Percentiles rank a stretch among this genome's conserved stretches.
Conservation (phyloP, 2,329 filamentous ascomycete species). For the Lasiodiplodia hormozganensis region DNA sequence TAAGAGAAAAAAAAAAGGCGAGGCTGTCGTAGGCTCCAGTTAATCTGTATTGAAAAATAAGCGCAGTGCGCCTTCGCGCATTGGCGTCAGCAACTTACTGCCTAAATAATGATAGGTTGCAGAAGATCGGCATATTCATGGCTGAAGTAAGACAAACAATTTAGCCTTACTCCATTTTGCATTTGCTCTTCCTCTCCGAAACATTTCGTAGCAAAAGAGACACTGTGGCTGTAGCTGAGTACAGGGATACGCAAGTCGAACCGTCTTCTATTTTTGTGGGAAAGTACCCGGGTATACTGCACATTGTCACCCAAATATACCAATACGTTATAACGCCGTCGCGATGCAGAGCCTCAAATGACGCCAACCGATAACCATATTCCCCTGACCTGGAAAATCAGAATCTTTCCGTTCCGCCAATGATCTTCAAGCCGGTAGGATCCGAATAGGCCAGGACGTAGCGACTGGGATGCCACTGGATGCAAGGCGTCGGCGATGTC, state of each 20-base stretch:
- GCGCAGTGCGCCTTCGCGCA: too few relatives aligned
- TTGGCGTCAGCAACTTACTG: neutral
- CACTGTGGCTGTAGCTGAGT: neutral
- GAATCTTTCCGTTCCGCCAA: constrained; percentile 54
- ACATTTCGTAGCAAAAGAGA: neutral
- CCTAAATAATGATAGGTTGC: neutral
- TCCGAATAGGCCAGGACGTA: constrained; percentile 80
- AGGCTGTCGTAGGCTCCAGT: neutral
- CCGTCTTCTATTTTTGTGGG: neutral
- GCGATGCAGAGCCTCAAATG: constrained; percentile 1
- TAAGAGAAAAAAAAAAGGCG: neutral
- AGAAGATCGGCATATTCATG: neutral
- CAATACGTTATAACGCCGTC: constrained; percentile 10
- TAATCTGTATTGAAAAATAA: neutral
- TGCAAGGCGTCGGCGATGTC: constrained; percentile 66
- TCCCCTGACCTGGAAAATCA: neutral
- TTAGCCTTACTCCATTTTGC: neutral
- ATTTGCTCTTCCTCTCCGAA: neutral
- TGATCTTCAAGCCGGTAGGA: constrained; percentile 69
- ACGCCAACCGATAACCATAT: neutral
- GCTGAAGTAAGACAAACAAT: neutral
- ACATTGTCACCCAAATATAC: neutral
- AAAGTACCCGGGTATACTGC: neutral
- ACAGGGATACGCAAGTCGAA: neutral
- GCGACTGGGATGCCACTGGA: constrained; percentile 77